These are phyloP conservation scores for Clonostachys rosea DNA, from an alignment of 2,329 filamentous ascomycete species.

Conservation along the genomic window DNA sequence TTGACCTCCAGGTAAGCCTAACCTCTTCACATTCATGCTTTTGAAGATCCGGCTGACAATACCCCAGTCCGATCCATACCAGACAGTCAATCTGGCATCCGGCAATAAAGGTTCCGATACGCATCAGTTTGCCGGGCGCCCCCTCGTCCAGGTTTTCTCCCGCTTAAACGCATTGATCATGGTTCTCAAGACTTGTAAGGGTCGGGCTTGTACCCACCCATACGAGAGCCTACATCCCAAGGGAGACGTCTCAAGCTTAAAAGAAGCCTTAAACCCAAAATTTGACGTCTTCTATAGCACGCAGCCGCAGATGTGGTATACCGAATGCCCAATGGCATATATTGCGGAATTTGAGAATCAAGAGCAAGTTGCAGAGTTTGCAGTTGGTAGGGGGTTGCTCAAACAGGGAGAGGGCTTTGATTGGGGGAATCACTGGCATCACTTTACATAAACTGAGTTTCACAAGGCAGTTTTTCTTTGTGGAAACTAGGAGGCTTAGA, in stretches of 20 bases:
- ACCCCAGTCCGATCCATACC: slow-evolving; percentile 12
- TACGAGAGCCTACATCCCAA: slow-evolving; percentile 51
- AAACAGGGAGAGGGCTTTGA: no score
- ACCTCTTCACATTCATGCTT: neutral
- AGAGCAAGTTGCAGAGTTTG: no score
- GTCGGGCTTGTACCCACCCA: slow-evolving; percentile 42
- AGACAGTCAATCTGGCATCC: neutral
- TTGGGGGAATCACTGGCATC: no score
- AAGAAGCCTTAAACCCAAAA: slow-evolving; percentile 37
- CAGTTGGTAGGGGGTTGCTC: no score
- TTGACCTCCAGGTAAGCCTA: slow-evolving; percentile 40
- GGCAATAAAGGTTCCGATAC: neutral
- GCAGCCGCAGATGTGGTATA: slow-evolving; percentile 43
- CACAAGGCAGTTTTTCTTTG: no score
- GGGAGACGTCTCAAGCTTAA: slow-evolving; percentile 42
- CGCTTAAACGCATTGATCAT: slow-evolving; percentile 54
- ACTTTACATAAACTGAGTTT: no score
- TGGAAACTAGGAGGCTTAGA: no score
- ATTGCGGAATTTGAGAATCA: slow-evolving; percentile 47
- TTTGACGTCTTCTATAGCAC: slow-evolving; percentile 49
- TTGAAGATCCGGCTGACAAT: neutral
- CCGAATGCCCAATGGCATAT: slow-evolving; percentile 49
- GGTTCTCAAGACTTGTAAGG: slow-evolving; percentile 56
- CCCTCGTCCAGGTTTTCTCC: slow-evolving; percentile 15
- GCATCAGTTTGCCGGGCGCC: neutral